phyloP scores from a whole-genome alignment of 495 filamentous ascomycete species.

The Aspergillus cavernicola region DNA sequence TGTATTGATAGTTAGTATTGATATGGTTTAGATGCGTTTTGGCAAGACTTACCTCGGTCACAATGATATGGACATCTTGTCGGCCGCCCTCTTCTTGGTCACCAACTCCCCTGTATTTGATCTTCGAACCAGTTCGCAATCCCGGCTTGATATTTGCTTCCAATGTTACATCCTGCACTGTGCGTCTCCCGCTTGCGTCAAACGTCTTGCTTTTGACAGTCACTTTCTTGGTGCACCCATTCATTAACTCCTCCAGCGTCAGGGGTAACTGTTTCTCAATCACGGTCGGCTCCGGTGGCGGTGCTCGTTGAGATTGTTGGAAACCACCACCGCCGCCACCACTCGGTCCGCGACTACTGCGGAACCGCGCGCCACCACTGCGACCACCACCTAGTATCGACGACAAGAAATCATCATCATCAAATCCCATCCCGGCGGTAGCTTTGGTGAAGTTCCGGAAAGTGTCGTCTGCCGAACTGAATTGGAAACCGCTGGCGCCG shows the following conservation, averaged over 20 bases:
- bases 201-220: constrained; percentile 96
- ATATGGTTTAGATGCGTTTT: no score
- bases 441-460: constrained; percentile 74
- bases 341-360: constrained; percentile 32
- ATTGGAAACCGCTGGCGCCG: constrained; percentile 61
- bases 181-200: constrained; percentile 77
- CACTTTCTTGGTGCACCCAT: constrained; percentile 87
- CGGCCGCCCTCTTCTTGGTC: constrained; percentile 97
- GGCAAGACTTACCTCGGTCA: constrained; percentile 80
- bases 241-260: constrained; percentile 82
- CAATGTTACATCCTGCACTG: constrained; percentile 79
- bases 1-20: constrained; percentile 39
- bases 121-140: constrained; percentile 92
- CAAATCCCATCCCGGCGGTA: constrained; percentile 40
- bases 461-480: constrained; percentile 78
- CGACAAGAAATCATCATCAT: constrained; percentile 54
- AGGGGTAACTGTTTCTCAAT: constrained; percentile 80
- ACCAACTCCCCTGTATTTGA: constrained; percentile 93
- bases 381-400: constrained; percentile 41
- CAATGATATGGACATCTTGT: constrained; percentile 91
- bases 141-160: constrained; percentile 94
- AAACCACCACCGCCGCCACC: constrained; percentile 38
- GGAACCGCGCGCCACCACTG: constrained; percentile 31
- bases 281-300: constrained; percentile 83
- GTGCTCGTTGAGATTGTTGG: constrained; percentile 43